Base-by-base conservation (phyloP, 768 basidiomycete species). In the Lepiota venenata region DNA sequence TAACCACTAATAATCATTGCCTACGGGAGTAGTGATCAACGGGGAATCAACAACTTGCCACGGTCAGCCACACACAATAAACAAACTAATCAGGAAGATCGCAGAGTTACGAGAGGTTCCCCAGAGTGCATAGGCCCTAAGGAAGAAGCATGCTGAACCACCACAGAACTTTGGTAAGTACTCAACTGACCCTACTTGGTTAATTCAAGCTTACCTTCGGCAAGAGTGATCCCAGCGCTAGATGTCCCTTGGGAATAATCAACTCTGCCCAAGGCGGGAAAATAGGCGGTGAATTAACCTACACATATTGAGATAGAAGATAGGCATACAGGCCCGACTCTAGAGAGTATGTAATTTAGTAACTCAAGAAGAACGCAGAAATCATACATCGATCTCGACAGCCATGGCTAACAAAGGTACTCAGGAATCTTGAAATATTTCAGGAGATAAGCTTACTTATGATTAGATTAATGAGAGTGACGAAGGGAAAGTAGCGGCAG, bases 401-500 rank as follows among this genome's bases (percentile, higher is more conserved):
- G 36, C 4, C 32, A 36, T 18, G 20, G 18, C 46, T 47, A 8
- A 11, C n/a, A 21, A 20, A 4, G 4, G 10, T 3, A 14, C n/a
- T 36, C 15, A 36, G 35, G 18, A 11, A 12, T 15, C 2, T 9
- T n/a, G 14, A 14, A 15, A 2, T 2, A 11, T 9, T 14, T 25
- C 20, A 4, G 10, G 15, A 16, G 16, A 15, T 2, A 47, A 35
- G 16, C 50, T 44, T 10, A 43, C 41, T 52, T 32, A 52, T 20
- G 6, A 22, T 20, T 29, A 52, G 18, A 15, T 44, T 2, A 16
- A n/a, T 37, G 50, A 52, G 42, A n/a, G 29, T 44, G n/a, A 43
- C 4, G 50, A 43, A 52, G n/a, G 50, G 50, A 25, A 43, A 21
- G 35, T 52, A 52, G 15, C 50, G 50, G 21, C 27, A 35, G 29